Conservation (phyloP, 1,284 basidiomycete genomes). For the Puccinia hordei region DNA sequence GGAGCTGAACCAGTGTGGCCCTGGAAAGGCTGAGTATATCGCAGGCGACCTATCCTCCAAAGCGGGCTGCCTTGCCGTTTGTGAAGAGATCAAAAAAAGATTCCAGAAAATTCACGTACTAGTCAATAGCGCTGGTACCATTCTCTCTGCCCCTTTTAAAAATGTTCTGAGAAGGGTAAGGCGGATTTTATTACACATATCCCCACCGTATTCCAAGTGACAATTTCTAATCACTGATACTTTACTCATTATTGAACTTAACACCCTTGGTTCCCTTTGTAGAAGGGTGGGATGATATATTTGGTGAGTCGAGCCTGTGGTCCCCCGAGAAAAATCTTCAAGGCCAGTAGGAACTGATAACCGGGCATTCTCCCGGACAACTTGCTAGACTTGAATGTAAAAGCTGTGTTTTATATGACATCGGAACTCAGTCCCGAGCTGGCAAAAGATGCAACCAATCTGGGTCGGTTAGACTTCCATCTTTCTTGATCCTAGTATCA, state of each 20-base stretch:
- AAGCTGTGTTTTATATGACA: constrained; percentile 50
- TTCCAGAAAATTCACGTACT: constrained; percentile 49
- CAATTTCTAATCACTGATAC: neutral
- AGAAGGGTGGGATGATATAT: constrained; percentile 48
- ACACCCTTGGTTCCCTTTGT: neutral
- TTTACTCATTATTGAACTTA: neutral
- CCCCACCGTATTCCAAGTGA: neutral
- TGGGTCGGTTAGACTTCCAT: constrained; percentile 14
- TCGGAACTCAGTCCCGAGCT: constrained; percentile 40
- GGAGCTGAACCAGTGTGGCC: constrained; percentile 19
- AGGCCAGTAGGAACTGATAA: neutral
- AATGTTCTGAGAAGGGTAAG: constrained; percentile 49
- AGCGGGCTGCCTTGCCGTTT: constrained; percentile 44
- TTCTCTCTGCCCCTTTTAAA: constrained; percentile 44
- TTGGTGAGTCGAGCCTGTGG: constrained; percentile 43
- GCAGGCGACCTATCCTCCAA: constrained; percentile 46
- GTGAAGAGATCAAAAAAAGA: constrained; percentile 44
- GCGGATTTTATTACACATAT: neutral
- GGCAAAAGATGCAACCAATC: constrained; percentile 43
- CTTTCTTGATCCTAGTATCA: neutral
- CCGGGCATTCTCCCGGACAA: neutral
- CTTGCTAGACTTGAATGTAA: constrained; percentile 42
- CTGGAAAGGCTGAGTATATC: constrained; percentile 50
- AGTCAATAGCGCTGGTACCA: constrained; percentile 50
- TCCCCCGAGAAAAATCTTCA: neutral